Evolutionary conservation across 805 yeast species (phyloP).

Genomic region (Suhomyces sp.): DNA sequence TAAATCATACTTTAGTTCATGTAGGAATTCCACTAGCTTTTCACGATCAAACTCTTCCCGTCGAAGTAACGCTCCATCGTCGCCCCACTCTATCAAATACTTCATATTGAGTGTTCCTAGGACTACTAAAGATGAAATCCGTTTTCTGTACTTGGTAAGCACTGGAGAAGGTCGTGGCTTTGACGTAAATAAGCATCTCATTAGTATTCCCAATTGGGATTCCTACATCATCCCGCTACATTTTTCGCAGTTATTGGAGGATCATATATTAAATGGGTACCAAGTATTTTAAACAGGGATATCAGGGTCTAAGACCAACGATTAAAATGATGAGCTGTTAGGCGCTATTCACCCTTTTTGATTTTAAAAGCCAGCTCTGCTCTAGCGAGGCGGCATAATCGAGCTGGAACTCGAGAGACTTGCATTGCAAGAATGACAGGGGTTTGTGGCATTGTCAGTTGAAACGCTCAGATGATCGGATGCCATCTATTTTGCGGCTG

Average conservation of each 20-base stretch:
- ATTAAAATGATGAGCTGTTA: not conserved
- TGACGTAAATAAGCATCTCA: not conserved
- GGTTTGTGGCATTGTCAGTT: not conserved
- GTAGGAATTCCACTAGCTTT: constrained; percentile 6
- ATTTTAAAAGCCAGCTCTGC: not conserved
- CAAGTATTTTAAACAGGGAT: not conserved
- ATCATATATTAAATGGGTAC: not conserved
- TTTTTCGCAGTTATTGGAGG: not conserved
- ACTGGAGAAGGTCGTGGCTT: not conserved
- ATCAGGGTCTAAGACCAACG: no score
- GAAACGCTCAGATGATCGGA: not conserved
- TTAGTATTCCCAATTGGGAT: not conserved
- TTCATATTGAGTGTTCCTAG: not conserved
- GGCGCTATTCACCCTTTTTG: not conserved
- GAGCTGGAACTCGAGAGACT: not conserved
- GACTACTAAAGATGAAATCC: not conserved
- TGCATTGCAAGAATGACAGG: not conserved
- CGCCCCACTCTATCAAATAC: not conserved
- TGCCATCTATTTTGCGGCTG: not conserved
- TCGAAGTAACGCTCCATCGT: not conserved
- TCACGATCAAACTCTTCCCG: not conserved
- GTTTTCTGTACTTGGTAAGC: not conserved
- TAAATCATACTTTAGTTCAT: constrained; percentile 5
- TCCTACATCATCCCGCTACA: not conserved
- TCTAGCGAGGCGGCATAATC: not conserved